These are phyloP conservation scores for Lojkania enalia DNA, from an alignment of 2,329 filamentous ascomycete species.

Conservation along the genomic window DNA sequence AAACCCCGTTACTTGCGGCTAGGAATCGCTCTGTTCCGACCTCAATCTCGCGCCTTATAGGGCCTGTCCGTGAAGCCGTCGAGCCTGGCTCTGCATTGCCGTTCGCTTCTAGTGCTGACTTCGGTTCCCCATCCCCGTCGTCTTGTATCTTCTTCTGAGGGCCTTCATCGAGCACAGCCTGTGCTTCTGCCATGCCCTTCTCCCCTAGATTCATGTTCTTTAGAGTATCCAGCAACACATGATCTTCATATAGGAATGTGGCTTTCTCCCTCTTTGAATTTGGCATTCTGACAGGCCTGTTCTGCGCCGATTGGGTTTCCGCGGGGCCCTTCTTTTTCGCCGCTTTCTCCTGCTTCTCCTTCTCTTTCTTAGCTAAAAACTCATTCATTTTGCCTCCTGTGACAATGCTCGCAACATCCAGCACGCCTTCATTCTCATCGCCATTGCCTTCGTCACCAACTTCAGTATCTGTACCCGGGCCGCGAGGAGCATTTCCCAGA, in stretches of 20 bases:
- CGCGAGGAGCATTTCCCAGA: conserved; percentile 53
- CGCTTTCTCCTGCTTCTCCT: conserved; percentile 71
- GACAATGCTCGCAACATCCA: conserved; percentile 84
- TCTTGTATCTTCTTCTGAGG: conserved; percentile 46
- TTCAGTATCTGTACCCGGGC: conserved; percentile 59
- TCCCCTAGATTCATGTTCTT: conserved; percentile 54
- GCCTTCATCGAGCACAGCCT: conserved; percentile 55
- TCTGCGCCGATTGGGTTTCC: conserved; percentile 62
- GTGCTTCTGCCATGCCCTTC: conserved; percentile 54
- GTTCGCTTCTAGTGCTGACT: conserved; percentile 32
- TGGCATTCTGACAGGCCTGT: conserved; percentile 64
- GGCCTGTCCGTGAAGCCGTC: conserved; percentile 25
- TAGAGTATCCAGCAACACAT: conserved; percentile 57
- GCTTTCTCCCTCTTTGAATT: conserved; percentile 73
- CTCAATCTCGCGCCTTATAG: conserved; percentile 66
- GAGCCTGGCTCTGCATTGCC: conserved; percentile 23
- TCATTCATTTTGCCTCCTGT: conserved; percentile 80
- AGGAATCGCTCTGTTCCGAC: conserved; percentile 75
- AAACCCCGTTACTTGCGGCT: conserved; percentile 65
- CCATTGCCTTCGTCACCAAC: conserved; percentile 55
- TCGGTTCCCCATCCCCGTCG: conserved; percentile 31
- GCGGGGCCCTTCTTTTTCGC: conserved; percentile 60
- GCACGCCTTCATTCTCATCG: conserved; percentile 69
- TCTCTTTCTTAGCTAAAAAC: conserved; percentile 80
- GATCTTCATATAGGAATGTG: conserved; percentile 75